Evolutionary conservation across 208 protist genomes (phyloP).

Genomic region (Blastocrithidia nonstop): DNA sequence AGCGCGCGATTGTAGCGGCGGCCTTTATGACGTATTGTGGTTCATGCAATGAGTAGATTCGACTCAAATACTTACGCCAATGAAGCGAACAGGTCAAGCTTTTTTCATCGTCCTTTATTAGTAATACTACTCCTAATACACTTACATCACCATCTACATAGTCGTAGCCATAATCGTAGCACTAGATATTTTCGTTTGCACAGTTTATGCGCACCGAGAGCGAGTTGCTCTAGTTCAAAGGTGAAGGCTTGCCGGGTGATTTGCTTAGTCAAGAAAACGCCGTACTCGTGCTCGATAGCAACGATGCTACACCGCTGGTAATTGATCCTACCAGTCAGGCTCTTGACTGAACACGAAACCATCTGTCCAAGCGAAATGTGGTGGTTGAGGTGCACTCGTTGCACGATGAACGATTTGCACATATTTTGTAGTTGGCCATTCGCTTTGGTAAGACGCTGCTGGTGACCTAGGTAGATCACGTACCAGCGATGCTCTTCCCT

Average conservation of each 20-base stretch:
- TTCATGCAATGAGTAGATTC: not conserved
- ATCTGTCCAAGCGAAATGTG: slow-evolving; percentile 58
- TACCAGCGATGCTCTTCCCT: slow-evolving; percentile 91
- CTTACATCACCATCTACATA: not conserved
- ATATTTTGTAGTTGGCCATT: slow-evolving; percentile 93
- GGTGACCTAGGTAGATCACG: slow-evolving; percentile 88
- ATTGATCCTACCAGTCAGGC: slow-evolving; percentile 93
- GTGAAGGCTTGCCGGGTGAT: slow-evolving; percentile 89
- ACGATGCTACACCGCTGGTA: slow-evolving; percentile 80
- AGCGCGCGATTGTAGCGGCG: slow-evolving; percentile 70
- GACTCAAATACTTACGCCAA: not conserved
- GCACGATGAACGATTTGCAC: slow-evolving; percentile 89
- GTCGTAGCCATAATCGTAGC: slow-evolving; percentile 9
- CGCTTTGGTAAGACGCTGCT: slow-evolving; percentile 97
- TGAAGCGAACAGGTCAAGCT: slow-evolving; percentile 1
- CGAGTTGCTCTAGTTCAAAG: slow-evolving; percentile 91
- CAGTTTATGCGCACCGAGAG: slow-evolving; percentile 89
- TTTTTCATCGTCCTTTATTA: not conserved
- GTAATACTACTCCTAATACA: not conserved
- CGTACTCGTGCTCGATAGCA: slow-evolving; percentile 83
- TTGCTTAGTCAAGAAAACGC: slow-evolving; percentile 93
- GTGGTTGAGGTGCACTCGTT: slow-evolving; percentile 76
- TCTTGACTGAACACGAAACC: slow-evolving; percentile 81
- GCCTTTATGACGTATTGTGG: slow-evolving; percentile 89
- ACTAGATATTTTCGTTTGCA: slow-evolving; percentile 21